These are phyloP conservation scores for Candida silvicultrix DNA, from an alignment of 805 yeast genomes.

Conservation along the genomic window DNA sequence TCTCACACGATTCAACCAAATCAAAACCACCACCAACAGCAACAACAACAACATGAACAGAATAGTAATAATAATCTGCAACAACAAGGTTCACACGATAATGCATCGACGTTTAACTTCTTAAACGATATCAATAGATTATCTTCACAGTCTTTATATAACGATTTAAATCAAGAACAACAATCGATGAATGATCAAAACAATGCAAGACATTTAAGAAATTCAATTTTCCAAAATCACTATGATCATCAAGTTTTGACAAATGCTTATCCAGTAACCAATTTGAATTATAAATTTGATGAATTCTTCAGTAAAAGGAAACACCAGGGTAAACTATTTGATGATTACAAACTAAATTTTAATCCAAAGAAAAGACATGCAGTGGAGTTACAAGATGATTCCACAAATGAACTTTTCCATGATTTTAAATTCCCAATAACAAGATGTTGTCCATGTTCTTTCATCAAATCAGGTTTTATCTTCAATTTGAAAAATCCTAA, in stretches of 20 bases:
- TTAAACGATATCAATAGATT: slow-evolving; percentile 3
- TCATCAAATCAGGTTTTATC: slow-evolving; percentile 13
- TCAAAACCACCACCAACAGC: neutral
- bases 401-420: neutral
- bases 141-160: slow-evolving; percentile 2
- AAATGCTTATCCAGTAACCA: neutral
- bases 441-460: slow-evolving; percentile 9
- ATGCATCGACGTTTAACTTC: neutral
- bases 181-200: neutral
- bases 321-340: neutral
- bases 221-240: neutral
- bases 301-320: slow-evolving; percentile 1
- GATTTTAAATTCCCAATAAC: slow-evolving; percentile 6
- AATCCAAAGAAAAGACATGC: slow-evolving; percentile 11
- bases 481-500: slow-evolving; percentile 1
- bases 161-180: neutral
- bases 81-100: too few relatives aligned
- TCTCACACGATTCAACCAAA: neutral
- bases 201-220: neutral
- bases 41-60: neutral
- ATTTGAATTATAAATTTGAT: neutral
- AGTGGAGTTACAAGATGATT: slow-evolving; percentile 6
- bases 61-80: too few relatives aligned
- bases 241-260: neutral
- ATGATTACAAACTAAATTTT: neutral